Evolutionary conservation across 2,329 filamentous ascomycete species (phyloP), one percentile per base, ranked within the genome.

Genomic region (Fusarium veterinarium): DNA sequence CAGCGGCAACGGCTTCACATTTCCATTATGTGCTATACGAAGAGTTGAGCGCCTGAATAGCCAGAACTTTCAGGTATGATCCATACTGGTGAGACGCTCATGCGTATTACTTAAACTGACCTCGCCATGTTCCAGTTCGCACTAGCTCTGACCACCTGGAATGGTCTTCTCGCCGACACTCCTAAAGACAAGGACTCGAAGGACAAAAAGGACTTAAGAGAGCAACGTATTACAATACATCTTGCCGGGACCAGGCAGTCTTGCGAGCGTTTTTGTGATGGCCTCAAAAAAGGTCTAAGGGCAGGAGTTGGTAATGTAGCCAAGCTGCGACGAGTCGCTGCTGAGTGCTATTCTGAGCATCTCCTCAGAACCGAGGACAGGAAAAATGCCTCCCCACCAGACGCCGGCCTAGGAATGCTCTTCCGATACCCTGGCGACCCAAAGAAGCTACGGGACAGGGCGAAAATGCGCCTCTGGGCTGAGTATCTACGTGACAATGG

Each of bases 401-500:
- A 99, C 82, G 96, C 95, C 28, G 96, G 96, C 3, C 85, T 99
- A 40, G 96, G 96, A 40, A 93, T 97, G 89, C 74, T 97, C 19
- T 99, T 98, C 82, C 91, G 92, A 78, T 99, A 99, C 79, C 96
- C 96, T 3, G 96, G 96, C 63, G 97, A 99, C 83, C 90, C 95
- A 41, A 93, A 95, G 79, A 98, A 98, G 83, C 87, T 98, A 67
- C 90, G 96, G 75, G 96, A 99, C 81, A 89, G 95, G 64, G 97
- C 95, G 79, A 99, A 99, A 86, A 98, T 99, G 93, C 89, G 96
- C 49, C 84, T 99, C 44, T 99, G 96, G 96, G 94, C 93, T 64
- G 96, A 99, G 83, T 99, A 99, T 81, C 87, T 99, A 68, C 89
- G 94, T 80, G 96, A 98, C 80, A 98, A 98, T 79, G 96, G 96